These are phyloP conservation scores for Pseudogymnoascus sp. DNA, from an alignment of 2,329 filamentous ascomycete species.

Conservation along the genomic window DNA sequence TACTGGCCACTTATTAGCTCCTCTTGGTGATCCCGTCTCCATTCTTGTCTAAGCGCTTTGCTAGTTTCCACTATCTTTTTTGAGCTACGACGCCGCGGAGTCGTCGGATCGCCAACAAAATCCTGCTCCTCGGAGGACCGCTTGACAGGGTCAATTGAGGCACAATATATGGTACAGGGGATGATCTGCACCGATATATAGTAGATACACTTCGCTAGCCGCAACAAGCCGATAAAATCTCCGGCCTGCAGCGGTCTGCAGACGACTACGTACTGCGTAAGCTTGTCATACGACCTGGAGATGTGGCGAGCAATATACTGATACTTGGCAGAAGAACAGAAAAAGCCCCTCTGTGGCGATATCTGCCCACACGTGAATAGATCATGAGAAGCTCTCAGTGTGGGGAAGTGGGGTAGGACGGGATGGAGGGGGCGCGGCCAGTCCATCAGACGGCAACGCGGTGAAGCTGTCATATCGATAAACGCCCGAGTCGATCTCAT, in stretches of 20 bases:
- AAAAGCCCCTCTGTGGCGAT: not conserved
- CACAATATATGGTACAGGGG: conserved; percentile 6
- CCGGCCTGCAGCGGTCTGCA: not conserved
- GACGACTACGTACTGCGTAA: not conserved
- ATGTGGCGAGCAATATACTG: conserved; percentile 10
- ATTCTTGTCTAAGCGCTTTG: not conserved
- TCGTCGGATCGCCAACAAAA: not conserved
- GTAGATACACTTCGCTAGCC: conserved; percentile 2
- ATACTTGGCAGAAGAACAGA: not conserved
- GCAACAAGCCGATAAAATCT: conserved; percentile 12
- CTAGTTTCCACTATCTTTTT: not conserved
- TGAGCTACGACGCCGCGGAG: not conserved
- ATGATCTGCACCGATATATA: not conserved
- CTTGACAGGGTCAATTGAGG: conserved; percentile 10
- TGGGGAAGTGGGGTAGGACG: not conserved
- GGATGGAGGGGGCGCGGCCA: not conserved
- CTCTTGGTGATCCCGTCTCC: not conserved
- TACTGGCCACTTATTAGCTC: not conserved
- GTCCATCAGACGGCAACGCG: not conserved
- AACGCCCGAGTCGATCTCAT: not conserved
- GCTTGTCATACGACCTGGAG: conserved; percentile 5
- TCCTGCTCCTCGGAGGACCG: not conserved
- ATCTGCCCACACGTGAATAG: not conserved
- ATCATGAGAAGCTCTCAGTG: conserved; percentile 4
- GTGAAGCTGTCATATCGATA: conserved; percentile 4